Percentiles rank a stretch among this genome's conserved stretches.
Evolutionary conservation across 2,329 filamentous ascomycete species (phyloP).

Genomic region (Arthrobotrys sinensis): DNA sequence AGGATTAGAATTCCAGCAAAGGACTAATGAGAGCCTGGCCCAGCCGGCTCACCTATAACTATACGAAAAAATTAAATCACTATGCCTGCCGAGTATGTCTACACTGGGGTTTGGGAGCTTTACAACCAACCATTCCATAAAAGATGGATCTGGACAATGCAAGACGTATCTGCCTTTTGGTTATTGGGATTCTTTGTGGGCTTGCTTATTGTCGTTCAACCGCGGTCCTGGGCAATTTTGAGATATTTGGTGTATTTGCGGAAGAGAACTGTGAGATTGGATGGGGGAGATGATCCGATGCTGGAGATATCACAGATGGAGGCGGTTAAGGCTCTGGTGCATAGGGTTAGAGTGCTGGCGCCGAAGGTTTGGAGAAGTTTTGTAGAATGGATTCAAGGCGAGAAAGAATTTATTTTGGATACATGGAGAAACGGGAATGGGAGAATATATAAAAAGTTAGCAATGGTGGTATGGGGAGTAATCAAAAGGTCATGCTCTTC

Average conservation of each 20-base stretch:
- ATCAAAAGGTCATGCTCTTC: too few relatives aligned
- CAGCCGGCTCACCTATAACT: too few relatives aligned
- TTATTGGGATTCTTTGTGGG: not conserved
- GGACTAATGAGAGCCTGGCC: too few relatives aligned
- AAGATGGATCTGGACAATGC: conserved; percentile 1
- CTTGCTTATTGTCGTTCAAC: conserved; percentile 2
- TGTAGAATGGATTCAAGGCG: too few relatives aligned
- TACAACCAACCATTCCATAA: not conserved
- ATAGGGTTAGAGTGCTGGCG: not conserved
- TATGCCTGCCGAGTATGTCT: not conserved
- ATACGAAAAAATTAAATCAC: not conserved
- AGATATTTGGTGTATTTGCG: not conserved
- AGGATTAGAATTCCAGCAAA: too few relatives aligned
- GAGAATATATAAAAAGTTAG: too few relatives aligned
- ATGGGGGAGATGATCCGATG: not conserved
- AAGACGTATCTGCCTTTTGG: not conserved
- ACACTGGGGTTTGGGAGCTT: not conserved
- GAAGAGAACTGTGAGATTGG: not conserved
- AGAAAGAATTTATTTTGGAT: too few relatives aligned
- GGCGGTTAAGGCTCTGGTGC: not conserved
- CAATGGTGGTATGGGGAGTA: too few relatives aligned
- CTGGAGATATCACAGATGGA: conserved; percentile 4
- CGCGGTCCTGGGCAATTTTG: not conserved
- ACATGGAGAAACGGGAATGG: too few relatives aligned
- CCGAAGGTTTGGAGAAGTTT: too few relatives aligned